Base-by-base conservation (phyloP, 2,329 filamentous ascomycete genomes). In the Tolypocladium paradoxum region DNA sequence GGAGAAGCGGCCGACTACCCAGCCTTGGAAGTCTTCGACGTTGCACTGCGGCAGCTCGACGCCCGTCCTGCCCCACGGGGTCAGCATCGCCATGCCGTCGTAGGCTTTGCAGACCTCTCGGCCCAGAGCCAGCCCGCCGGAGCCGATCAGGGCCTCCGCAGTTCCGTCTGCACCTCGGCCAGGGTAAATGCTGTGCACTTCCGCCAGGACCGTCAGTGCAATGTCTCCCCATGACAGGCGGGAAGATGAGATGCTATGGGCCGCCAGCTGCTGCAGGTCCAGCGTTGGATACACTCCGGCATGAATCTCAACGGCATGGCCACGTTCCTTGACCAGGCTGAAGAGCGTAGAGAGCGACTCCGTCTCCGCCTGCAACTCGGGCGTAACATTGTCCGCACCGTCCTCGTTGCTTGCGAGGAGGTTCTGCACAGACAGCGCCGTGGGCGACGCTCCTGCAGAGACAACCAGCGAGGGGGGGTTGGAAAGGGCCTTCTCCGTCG, bases 211-310 rank as follows among this genome's bases (percentile, higher is more conserved):
- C 0, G 79, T 82, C 34, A 90, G 69, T 1, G 79, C 87, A 33
- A 92, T 76, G 59, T 84, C 79, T 3, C 74, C 66, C 57, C 75
- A 74, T 16, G 73, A 75, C 8, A 81, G 70, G 6, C 61, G 67
- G 24, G 63, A 63, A 4, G 67, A 58, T 37, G 74, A 58, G 45
- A 74, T 64, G 4, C 86, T 83, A 60, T 85, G 81, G 0, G 87
- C 88, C 1, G 87, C 84, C 2, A 92, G 73, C 66, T 93, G 88
- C 65, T 93, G 88, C 60, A 91, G 74, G 65, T 93, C 88, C 9
- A 92, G 77, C 3, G 83, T 74, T 0, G 87, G 82, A 64, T 91
- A 92, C 2, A 88, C 85, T 33, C 87, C 87, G 0, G 87, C 87
- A 64, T 91, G 88, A 2, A 90, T 72, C 64, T 90, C 87, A 29